Percentiles rank a stretch among this genome's conserved stretches.
Evolutionary conservation across 2,329 filamentous ascomycete genomes (phyloP).

Genomic region (Penicillium sp.): DNA sequence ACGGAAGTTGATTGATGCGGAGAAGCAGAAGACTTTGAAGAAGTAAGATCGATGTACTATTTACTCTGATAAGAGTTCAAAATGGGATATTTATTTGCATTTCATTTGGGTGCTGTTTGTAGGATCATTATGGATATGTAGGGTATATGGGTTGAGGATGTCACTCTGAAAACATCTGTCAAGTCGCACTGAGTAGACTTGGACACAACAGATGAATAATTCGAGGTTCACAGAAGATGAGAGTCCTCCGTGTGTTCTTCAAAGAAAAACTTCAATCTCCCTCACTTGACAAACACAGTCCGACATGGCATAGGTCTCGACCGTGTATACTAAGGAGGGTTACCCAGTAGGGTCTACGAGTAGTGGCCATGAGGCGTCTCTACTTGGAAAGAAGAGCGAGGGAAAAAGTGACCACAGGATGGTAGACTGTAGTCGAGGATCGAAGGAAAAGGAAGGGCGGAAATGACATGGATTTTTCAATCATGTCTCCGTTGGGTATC

Average conservation of each 20-base stretch:
- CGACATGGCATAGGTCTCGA: constrained; percentile 41
- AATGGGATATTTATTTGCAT: constrained; percentile 1
- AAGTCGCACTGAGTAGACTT: constrained; percentile 4
- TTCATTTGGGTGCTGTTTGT: background rate
- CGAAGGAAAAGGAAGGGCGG: background rate
- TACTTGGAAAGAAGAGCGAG: background rate
- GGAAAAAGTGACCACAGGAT: background rate
- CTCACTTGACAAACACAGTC: constrained; percentile 47
- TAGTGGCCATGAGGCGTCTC: background rate
- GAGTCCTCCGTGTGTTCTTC: constrained; percentile 22
- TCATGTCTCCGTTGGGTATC: constrained; percentile 9
- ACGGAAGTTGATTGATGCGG: constrained; percentile 72
- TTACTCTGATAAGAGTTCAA: background rate
- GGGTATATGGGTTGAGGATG: constrained; percentile 10
- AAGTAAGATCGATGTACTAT: constrained; percentile 35
- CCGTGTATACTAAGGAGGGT: constrained; percentile 46
- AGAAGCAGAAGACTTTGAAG: constrained; percentile 82
- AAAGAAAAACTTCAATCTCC: constrained; percentile 33
- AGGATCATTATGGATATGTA: background rate
- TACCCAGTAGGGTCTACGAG: constrained; percentile 5
- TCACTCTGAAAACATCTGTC: constrained; percentile 26
- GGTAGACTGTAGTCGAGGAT: background rate
- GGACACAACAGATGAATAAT: constrained; percentile 23
- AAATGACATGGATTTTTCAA: constrained; percentile 2
- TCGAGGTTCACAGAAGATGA: constrained; percentile 30